Conservation (phyloP, 257 asterid species). For the Parsonsia alboflavescens region DNA sequence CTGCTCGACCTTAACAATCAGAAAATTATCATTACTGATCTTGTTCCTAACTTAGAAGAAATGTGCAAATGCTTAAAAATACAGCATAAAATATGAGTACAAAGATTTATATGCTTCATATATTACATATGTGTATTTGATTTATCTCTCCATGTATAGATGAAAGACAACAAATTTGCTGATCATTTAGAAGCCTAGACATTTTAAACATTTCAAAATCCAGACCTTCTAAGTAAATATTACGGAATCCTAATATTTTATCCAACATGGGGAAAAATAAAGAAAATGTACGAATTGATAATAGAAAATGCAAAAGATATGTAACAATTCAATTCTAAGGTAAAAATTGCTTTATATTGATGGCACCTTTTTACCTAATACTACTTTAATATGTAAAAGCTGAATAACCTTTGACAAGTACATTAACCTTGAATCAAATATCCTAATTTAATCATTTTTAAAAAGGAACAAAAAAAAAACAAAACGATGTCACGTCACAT, state of each 20-base stretch:
- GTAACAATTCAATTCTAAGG: not conserved
- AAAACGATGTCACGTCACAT: no score
- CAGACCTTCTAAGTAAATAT: not conserved
- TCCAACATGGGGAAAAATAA: not conserved
- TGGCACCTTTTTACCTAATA: not conserved
- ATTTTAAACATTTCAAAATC: not conserved
- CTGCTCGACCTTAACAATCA: conserved; percentile 62
- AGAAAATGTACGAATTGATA: not conserved
- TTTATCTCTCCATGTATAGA: not conserved
- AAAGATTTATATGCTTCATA: not conserved
- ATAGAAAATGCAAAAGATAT: not conserved
- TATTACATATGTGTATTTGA: not conserved
- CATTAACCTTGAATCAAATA: not conserved
- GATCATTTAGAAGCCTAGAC: not conserved
- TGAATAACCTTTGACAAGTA: no score
- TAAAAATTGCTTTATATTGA: not conserved
- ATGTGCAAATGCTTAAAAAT: not conserved
- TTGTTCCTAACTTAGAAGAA: not conserved
- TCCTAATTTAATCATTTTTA: not conserved
- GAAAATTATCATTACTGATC: conserved; percentile 11
- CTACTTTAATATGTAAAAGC: no score
- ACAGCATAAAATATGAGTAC: not conserved
- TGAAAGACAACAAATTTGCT: not conserved
- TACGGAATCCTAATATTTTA: not conserved
- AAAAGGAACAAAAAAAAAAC: no score